Percentiles rank a stretch among this genome's conserved stretches.
These are phyloP conservation scores for Cucurbita ficifolia DNA, from an alignment of 306 rosid genomes.

Conservation along the genomic window DNA sequence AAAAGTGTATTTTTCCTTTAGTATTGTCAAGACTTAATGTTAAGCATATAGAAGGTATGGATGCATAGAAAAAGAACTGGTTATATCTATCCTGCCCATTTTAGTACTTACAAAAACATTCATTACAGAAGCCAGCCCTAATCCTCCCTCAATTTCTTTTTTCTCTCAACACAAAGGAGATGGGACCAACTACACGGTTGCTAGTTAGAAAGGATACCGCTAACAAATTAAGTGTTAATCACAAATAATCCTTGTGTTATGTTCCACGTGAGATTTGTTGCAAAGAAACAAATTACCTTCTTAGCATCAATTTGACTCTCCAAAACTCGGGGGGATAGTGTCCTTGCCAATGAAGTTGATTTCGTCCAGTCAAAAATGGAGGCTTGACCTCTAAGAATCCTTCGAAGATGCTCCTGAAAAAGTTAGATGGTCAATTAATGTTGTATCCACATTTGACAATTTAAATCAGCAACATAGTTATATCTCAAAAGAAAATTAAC, in stretches of 20 bases:
- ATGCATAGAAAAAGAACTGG: not conserved
- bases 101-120: not conserved
- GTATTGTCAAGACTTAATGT: too few species aligned
- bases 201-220: not conserved
- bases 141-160: not conserved
- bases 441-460: not conserved
- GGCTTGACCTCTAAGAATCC: conserved; percentile 97
- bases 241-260: not conserved
- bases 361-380: conserved; percentile 94
- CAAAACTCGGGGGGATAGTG: conserved; percentile 89
- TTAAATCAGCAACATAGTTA: not conserved
- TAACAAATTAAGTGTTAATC: not conserved
- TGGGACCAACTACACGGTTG: not conserved
- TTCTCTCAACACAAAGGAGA: not conserved
- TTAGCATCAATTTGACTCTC: conserved; percentile 97
- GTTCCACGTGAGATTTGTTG: not conserved
- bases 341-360: conserved; percentile 82
- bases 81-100: not conserved
- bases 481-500: not conserved
- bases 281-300: conserved; percentile 39
- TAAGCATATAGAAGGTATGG: too few species aligned
- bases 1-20: too few species aligned
- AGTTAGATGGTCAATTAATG: not conserved
- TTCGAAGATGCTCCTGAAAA: conserved; percentile 78
- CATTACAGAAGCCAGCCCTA: not conserved